phyloP scores from a whole-genome alignment of 495 filamentous ascomycete genomes.

The Podospora anserina region DNA sequence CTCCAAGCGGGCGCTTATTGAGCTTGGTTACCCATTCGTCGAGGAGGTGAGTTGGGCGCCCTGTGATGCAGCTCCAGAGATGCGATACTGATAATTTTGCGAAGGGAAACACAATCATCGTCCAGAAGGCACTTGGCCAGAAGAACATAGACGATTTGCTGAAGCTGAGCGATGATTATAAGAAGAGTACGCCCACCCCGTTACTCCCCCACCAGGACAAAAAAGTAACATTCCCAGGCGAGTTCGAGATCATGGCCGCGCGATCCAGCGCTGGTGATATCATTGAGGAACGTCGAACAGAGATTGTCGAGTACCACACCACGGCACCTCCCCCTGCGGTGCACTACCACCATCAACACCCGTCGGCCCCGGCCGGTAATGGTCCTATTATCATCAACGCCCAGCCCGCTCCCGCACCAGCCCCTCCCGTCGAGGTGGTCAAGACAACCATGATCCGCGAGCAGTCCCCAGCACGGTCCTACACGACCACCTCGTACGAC shows the following conservation, averaged over 20 bases:
- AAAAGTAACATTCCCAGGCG: conserved; percentile 31
- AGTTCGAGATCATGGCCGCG: conserved; percentile 38
- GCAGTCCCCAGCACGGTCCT: conserved; percentile 35
- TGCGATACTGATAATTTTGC: conserved; percentile 27
- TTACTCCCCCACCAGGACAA: conserved; percentile 5
- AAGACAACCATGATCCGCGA: conserved; percentile 39
- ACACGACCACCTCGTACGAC: conserved; percentile 31
- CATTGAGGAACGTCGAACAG: conserved; percentile 37
- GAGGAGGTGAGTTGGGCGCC: conserved; percentile 62
- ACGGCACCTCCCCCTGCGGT: conserved; percentile 8
- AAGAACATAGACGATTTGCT: conserved; percentile 88
- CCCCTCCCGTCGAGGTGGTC: conserved; percentile 38
- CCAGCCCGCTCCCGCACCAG: conserved; percentile 40
- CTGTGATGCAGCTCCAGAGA: conserved; percentile 7
- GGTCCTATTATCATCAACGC: conserved; percentile 41
- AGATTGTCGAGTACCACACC: conserved; percentile 30
- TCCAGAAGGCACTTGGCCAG: conserved; percentile 77
- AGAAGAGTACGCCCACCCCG: conserved; percentile 42
- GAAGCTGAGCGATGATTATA: conserved; percentile 70
- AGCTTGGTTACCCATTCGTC: conserved; percentile 79
- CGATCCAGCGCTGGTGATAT: conserved; percentile 38
- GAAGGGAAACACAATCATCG: conserved; percentile 72
- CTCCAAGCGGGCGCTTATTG: conserved; percentile 71
- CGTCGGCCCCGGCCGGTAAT: conserved; percentile 25
- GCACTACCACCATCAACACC: conserved; percentile 17